Conservation (phyloP, 1,284 basidiomycete species). For the Vanrija humicola region DNA sequence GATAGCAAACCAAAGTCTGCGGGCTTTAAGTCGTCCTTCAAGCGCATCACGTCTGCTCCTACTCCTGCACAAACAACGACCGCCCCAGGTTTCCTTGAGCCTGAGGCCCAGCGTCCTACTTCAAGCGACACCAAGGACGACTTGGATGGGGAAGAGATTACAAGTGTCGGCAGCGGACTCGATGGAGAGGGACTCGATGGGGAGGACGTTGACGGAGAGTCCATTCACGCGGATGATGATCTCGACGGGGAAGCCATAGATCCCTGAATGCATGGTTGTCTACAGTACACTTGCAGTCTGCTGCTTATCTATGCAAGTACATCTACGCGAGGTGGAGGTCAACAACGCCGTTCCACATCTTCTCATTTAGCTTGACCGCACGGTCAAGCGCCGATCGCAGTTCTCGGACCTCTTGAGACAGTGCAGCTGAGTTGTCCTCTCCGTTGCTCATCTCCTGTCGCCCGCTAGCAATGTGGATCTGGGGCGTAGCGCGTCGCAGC, state of each 20-base stretch:
- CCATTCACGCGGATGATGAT: constrained; percentile 41
- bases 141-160: background rate
- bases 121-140: background rate
- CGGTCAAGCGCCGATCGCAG: constrained; percentile 66
- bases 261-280: background rate
- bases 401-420: constrained; percentile 65
- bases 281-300: background rate
- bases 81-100: too few relatives aligned
- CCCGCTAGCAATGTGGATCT: too few relatives aligned
- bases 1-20: constrained; percentile 63
- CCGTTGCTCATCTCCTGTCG: too few relatives aligned
- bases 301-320: background rate
- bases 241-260: constrained; percentile 39
- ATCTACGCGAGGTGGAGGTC: constrained; percentile 27
- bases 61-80: too few relatives aligned
- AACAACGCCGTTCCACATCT: constrained; percentile 77
- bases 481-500: background rate
- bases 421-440: constrained; percentile 53
- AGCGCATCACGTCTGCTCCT: constrained; percentile 22
- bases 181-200: constrained; percentile 30
- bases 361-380: constrained; percentile 79
- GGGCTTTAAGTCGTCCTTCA: constrained; percentile 54
- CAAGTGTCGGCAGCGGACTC: constrained; percentile 23
- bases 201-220: constrained; percentile 26
- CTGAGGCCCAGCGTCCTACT: too few relatives aligned